These are phyloP conservation scores for Piloderma croceum DNA, from an alignment of 768 basidiomycete species.

Conservation along the genomic window DNA sequence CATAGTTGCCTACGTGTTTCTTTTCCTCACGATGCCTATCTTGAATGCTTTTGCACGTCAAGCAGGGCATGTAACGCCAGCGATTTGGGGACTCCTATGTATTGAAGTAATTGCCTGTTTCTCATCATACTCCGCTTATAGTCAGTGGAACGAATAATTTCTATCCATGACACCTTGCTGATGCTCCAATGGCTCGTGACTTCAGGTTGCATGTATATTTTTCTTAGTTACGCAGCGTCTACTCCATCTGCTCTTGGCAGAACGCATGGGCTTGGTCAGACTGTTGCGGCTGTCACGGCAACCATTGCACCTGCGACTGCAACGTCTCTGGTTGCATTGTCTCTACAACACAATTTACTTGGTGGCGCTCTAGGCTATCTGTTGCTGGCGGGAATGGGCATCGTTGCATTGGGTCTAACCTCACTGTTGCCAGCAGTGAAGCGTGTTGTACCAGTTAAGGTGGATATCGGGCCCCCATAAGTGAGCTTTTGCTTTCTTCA, in stretches of 20 bases:
- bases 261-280: not conserved
- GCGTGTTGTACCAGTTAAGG: too few relatives aligned
- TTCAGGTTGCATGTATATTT: conserved; percentile 65
- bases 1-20: conserved; percentile 9
- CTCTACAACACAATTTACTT: conserved; percentile 20
- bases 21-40: conserved; percentile 41
- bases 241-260: conserved; percentile 36
- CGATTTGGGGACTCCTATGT: too few relatives aligned
- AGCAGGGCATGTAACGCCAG: conserved; percentile 46
- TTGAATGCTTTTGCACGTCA: conserved; percentile 50
- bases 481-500: too few relatives aligned
- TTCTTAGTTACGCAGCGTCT: conserved; percentile 59
- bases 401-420: too few relatives aligned
- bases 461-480: too few relatives aligned
- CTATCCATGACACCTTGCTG: conserved; percentile 45
- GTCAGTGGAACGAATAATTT: conserved; percentile 44
- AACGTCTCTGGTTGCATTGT: conserved; percentile 22
- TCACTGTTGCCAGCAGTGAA: too few relatives aligned
- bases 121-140: conserved; percentile 45
- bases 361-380: too few relatives aligned
- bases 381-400: too few relatives aligned
- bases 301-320: conserved; percentile 16
- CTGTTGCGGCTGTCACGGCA: not conserved
- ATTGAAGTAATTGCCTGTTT: conserved; percentile 40
- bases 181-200: not conserved